Evolutionary conservation across 169 alveolate genomes (phyloP).

Genomic region (Babesia microti): DNA sequence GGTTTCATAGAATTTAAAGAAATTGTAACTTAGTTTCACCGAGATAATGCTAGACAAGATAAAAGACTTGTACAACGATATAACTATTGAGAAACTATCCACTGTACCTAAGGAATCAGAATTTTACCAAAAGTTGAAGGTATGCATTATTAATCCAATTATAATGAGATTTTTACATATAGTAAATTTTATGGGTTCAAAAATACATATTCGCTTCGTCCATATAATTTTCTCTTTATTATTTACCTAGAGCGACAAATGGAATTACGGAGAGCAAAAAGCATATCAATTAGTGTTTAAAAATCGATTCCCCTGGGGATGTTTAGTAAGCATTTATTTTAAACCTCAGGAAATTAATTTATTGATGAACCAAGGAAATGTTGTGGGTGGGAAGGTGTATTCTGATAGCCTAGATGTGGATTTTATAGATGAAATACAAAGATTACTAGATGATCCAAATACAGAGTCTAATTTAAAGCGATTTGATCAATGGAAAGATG

Average conservation of each 20-base stretch:
- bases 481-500: slow-evolving; percentile 10
- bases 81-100: slow-evolving; percentile 10
- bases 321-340: slow-evolving; percentile 33
- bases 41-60: no score
- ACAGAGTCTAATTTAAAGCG: slow-evolving; percentile 11
- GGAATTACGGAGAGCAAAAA: slow-evolving; percentile 34
- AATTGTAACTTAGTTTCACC: no score
- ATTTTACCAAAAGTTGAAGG: no score
- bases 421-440: slow-evolving; percentile 37
- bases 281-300: slow-evolving; percentile 11
- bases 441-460: slow-evolving; percentile 15
- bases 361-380: slow-evolving; percentile 6
- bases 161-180: no score
- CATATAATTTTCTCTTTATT: not conserved
- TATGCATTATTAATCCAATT: no score
- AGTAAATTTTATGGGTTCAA: no score
- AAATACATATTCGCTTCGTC: no score
- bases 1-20: no score
- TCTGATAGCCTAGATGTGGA: slow-evolving; percentile 57
- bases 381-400: slow-evolving; percentile 38
- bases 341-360: slow-evolving; percentile 18
- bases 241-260: slow-evolving; percentile 16
- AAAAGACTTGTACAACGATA: slow-evolving; percentile 4
- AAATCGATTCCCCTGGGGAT: slow-evolving; percentile 37
- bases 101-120: not conserved